These are phyloP conservation scores for Fomitopsis serialis DNA, from an alignment of 768 basidiomycete species.

Conservation along the genomic window DNA sequence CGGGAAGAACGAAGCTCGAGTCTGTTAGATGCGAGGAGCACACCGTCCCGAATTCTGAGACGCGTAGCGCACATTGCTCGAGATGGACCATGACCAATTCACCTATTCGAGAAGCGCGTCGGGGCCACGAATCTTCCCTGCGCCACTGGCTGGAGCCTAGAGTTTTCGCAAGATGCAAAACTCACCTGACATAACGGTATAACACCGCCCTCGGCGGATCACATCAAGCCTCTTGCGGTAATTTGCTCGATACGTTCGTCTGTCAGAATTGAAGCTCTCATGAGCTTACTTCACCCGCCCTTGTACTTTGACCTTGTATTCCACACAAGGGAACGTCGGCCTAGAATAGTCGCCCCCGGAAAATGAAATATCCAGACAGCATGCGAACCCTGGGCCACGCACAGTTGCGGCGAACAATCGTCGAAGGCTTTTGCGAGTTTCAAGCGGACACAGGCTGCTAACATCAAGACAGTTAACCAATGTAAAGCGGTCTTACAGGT, in stretches of 20 bases:
- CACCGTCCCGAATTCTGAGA: background rate
- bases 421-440: background rate
- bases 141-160: background rate
- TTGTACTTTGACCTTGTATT: background rate
- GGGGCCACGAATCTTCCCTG: background rate
- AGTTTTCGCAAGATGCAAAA: background rate
- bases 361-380: background rate
- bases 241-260: background rate
- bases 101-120: background rate
- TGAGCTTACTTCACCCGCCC: background rate
- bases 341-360: background rate
- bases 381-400: background rate
- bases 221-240: background rate
- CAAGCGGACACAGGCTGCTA: background rate
- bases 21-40: background rate
- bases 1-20: background rate
- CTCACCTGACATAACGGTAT: background rate
- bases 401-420: background rate
- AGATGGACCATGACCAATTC: background rate
- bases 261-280: background rate
- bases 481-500: no score
- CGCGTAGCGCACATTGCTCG: background rate
- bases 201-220: background rate
- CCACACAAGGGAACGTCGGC: background rate
- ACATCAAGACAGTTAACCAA: no score